These are phyloP conservation scores for Cercospora sesami DNA, from an alignment of 2,329 filamentous ascomycete genomes.

Conservation along the genomic window DNA sequence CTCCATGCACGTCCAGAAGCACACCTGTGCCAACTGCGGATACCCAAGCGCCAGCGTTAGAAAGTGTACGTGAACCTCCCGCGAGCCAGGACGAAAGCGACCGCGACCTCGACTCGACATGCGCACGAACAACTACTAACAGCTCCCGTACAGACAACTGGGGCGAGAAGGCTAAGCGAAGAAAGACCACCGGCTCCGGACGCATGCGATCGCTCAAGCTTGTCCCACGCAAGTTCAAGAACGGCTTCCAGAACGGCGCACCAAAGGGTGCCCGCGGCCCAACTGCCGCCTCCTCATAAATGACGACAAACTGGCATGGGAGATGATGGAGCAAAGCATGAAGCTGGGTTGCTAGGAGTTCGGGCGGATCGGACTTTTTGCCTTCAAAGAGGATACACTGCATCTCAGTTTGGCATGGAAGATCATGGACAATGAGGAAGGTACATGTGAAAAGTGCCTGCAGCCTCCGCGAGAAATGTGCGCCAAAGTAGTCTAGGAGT, in stretches of 20 bases:
- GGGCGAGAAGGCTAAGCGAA: slow-evolving; percentile 99
- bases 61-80: slow-evolving; percentile 76
- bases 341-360: slow-evolving; percentile 29
- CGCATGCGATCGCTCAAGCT: slow-evolving; percentile 94
- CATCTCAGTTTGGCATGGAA: slow-evolving; percentile 5
- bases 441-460: slow-evolving; percentile 3
- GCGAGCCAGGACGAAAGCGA: slow-evolving; percentile 5
- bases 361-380: slow-evolving; percentile 18
- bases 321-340: slow-evolving; percentile 25
- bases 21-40: slow-evolving; percentile 93
- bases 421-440: slow-evolving; percentile 13
- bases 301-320: slow-evolving; percentile 14
- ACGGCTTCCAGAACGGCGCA: slow-evolving; percentile 90
- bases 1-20: slow-evolving; percentile 99
- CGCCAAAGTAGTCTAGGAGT: slow-evolving; percentile 17
- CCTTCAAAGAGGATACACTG: slow-evolving; percentile 14
- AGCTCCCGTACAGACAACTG: slow-evolving; percentile 76
- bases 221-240: slow-evolving; percentile 91
- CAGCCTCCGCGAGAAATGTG: slow-evolving; percentile 13
- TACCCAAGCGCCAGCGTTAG: slow-evolving; percentile 96
- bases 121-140: slow-evolving; percentile 21
- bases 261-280: slow-evolving; percentile 78
- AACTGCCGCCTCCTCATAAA: slow-evolving; percentile 15
- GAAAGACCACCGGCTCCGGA: slow-evolving; percentile 98
- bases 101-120: slow-evolving; percentile 7